Percentiles rank a stretch among this genome's conserved stretches.
These are phyloP conservation scores for Forsythia viridissima DNA, from an alignment of 257 asterid species.

Conservation along the genomic window DNA sequence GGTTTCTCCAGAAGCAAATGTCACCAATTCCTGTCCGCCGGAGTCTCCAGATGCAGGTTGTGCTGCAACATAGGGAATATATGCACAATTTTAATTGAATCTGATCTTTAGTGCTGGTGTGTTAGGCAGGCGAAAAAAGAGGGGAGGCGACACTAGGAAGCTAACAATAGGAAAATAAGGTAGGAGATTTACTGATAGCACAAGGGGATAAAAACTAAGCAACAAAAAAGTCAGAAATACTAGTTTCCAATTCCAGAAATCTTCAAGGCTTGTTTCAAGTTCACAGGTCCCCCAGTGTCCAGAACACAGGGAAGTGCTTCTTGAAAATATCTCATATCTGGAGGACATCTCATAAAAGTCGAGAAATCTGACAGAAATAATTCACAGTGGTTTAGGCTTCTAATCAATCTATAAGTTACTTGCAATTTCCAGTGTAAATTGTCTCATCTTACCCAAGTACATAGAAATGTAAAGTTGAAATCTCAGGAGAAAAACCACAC, in stretches of 20 bases:
- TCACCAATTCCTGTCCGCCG: constrained; percentile 62
- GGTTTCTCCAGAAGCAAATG: constrained; percentile 47
- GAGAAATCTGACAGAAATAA: no score
- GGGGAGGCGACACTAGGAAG: neutral
- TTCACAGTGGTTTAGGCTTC: neutral
- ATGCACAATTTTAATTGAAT: neutral
- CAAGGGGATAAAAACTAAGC: neutral
- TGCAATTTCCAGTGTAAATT: neutral
- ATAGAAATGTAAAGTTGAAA: neutral
- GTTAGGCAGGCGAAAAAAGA: neutral
- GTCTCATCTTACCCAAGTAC: neutral
- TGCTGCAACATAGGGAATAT: constrained; percentile 31
- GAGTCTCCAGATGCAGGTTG: constrained; percentile 44
- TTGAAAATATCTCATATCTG: neutral
- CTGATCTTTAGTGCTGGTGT: neutral
- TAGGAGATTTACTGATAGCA: neutral
- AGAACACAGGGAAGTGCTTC: neutral
- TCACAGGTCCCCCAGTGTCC: neutral
- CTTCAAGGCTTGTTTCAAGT: neutral
- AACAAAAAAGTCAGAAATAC: neutral
- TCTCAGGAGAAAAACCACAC: neutral
- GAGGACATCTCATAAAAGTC: neutral
- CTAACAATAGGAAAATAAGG: neutral
- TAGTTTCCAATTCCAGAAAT: neutral
- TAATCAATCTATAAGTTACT: neutral